Evolutionary conservation across 495 filamentous ascomycete genomes (phyloP).

Genomic region (Thozetella sp.): DNA sequence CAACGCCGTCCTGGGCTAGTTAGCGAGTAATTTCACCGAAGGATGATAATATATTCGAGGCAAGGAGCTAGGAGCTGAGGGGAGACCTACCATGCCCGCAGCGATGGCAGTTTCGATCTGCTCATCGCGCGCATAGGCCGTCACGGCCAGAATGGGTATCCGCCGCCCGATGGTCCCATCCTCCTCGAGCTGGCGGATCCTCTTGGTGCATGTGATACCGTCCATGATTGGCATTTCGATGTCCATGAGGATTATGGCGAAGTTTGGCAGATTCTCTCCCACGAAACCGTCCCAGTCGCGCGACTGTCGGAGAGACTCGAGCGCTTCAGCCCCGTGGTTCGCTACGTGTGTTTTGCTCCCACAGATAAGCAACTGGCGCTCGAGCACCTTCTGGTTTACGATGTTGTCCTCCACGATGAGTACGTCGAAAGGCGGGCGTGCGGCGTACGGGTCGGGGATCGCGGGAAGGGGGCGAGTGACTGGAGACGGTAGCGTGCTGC

Average conservation of each 20-base stretch:
- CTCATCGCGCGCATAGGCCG: constrained; percentile 74
- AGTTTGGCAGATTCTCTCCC: constrained; percentile 20
- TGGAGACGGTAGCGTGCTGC: constrained; percentile 1
- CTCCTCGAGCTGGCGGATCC: constrained; percentile 66
- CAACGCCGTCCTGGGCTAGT: constrained; percentile 68
- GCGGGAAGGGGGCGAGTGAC: not conserved
- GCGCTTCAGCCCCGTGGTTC: constrained; percentile 79
- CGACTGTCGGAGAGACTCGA: constrained; percentile 50
- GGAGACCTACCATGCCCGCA: constrained; percentile 48
- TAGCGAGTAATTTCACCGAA: constrained; percentile 2
- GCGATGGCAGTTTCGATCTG: constrained; percentile 59
- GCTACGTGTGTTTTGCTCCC: constrained; percentile 73
- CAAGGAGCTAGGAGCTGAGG: constrained; percentile 7
- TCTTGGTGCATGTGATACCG: constrained; percentile 70
- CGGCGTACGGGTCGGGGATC: constrained; percentile 12
- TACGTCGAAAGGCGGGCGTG: constrained; percentile 36
- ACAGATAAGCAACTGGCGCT: constrained; percentile 68
- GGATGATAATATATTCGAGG: constrained; percentile 37
- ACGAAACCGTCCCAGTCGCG: constrained; percentile 39
- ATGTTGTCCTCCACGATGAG: constrained; percentile 87
- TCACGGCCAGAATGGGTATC: constrained; percentile 79
- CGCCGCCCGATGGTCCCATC: constrained; percentile 53
- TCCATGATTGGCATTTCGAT: constrained; percentile 91
- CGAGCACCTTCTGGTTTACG: constrained; percentile 75
- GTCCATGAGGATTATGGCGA: constrained; percentile 79